Percentiles rank a stretch among this genome's conserved stretches.
Conservation (phyloP, 208 protist species). For the Leishmania martiniquensis region DNA sequence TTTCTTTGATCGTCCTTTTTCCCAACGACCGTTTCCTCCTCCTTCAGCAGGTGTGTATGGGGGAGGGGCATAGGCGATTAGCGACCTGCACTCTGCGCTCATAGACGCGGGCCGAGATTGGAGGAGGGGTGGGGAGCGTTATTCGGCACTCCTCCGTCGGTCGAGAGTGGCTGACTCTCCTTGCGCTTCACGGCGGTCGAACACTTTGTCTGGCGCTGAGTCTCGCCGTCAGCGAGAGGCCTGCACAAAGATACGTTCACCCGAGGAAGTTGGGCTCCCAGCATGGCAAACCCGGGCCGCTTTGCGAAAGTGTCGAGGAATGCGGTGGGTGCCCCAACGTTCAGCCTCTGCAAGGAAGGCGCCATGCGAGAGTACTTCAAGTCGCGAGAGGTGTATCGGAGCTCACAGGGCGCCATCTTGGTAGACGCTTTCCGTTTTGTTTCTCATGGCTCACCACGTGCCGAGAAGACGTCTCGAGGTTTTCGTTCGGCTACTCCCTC, state of each 20-base stretch:
- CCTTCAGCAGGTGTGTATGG: background rate
- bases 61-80: background rate
- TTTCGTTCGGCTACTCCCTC: background rate
- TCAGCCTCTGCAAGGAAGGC: background rate
- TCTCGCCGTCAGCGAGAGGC: background rate
- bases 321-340: background rate
- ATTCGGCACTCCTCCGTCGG: background rate
- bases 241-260: background rate
- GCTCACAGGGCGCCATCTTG: conserved; percentile 41
- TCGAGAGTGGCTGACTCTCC: no score
- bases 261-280: no score
- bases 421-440: conserved; percentile 81
- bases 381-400: conserved; percentile 56
- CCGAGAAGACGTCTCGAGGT: background rate
- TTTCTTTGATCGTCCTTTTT: background rate
- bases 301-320: background rate
- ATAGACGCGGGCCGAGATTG: background rate
- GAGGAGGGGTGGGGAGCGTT: no score
- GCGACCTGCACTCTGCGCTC: background rate
- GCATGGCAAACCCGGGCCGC: background rate
- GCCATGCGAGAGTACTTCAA: conserved; percentile 48
- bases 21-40: no score
- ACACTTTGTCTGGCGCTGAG: background rate
- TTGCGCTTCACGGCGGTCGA: no score
- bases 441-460: background rate